Percentiles rank a stretch among this genome's conserved stretches.
phyloP scores from a whole-genome alignment of 2,329 filamentous ascomycete genomes.

The Lithohypha guttulata region DNA sequence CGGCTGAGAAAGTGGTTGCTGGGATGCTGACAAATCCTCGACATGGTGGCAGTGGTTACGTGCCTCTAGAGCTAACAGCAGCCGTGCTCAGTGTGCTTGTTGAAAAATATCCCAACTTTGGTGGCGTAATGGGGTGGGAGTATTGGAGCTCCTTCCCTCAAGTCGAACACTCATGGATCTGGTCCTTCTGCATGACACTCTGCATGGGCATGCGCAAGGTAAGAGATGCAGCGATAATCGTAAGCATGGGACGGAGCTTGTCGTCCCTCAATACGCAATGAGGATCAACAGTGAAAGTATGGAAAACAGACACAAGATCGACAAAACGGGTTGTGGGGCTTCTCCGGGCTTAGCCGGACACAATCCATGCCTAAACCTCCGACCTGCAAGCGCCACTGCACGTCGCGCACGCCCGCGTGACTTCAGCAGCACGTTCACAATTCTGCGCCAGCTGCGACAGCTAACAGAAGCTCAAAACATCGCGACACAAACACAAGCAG shows the following conservation, averaged over 20 bases:
- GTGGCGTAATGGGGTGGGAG: constrained; percentile 91
- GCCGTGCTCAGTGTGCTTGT: constrained; percentile 48
- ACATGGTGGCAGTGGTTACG: constrained; percentile 57
- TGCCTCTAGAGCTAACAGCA: constrained; percentile 48
- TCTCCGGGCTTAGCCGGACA: too few relatives aligned
- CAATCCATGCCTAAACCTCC: too few relatives aligned
- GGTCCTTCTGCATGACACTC: constrained; percentile 59
- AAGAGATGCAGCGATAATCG: constrained; percentile 25
- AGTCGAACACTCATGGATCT: constrained; percentile 57
- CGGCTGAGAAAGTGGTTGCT: constrained; percentile 61
- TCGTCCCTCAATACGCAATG: constrained; percentile 11
- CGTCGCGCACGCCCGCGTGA: too few relatives aligned
- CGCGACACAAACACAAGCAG: too few relatives aligned
- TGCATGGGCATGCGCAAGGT: constrained; percentile 34
- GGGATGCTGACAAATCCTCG: constrained; percentile 69
- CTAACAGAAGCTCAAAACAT: too few relatives aligned
- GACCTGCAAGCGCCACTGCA: too few relatives aligned
- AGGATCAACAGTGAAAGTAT: too few relatives aligned
- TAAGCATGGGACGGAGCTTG: constrained; percentile 25
- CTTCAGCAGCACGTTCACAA: too few relatives aligned
- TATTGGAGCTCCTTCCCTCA: constrained; percentile 75
- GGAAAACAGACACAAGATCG: too few relatives aligned
- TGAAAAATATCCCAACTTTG: constrained; percentile 57
- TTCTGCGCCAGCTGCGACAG: too few relatives aligned
- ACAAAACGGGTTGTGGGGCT: too few relatives aligned